Percentiles rank a stretch among this genome's conserved stretches.
Conservation (phyloP, 495 filamentous ascomycete genomes). For the Neurospora discreta region DNA sequence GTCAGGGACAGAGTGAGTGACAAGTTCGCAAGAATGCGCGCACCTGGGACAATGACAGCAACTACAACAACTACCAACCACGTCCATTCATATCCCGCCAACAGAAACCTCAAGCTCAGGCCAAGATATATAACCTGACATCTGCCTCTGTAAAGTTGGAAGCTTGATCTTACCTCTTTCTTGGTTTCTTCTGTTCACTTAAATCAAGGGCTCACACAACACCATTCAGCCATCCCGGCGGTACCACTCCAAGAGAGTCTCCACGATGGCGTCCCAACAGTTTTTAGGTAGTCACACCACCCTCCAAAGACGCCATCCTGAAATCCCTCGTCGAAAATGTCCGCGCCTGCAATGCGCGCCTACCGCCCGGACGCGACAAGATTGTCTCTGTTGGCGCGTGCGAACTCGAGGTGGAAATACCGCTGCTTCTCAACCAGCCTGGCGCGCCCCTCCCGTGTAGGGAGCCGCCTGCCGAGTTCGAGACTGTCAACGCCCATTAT, state of each 20-base stretch:
- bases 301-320: neutral
- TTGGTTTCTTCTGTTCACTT: neutral
- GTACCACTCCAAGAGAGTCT: neutral
- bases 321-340: neutral
- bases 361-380: neutral
- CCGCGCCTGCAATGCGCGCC: neutral
- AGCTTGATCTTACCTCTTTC: neutral
- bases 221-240: neutral
- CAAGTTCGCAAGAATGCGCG: neutral
- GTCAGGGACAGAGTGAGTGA: neutral
- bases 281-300: neutral
- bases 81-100: too few relatives aligned
- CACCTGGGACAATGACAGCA: neutral
- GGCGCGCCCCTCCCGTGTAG: conserved; percentile 12
- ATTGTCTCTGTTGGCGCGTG: neutral
- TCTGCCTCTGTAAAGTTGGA: too few relatives aligned
- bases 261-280: neutral
- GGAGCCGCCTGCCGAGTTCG: conserved; percentile 14
- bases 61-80: neutral
- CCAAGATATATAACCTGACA: too few relatives aligned
- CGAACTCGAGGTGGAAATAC: conserved; percentile 9
- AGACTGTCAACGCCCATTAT: conserved; percentile 15
- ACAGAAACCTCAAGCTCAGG: too few relatives aligned
- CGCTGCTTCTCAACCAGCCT: conserved; percentile 14
- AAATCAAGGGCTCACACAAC: neutral